phyloP scores from a whole-genome alignment of 352 stramenopile species.

The Pythium guiyangense region DNA sequence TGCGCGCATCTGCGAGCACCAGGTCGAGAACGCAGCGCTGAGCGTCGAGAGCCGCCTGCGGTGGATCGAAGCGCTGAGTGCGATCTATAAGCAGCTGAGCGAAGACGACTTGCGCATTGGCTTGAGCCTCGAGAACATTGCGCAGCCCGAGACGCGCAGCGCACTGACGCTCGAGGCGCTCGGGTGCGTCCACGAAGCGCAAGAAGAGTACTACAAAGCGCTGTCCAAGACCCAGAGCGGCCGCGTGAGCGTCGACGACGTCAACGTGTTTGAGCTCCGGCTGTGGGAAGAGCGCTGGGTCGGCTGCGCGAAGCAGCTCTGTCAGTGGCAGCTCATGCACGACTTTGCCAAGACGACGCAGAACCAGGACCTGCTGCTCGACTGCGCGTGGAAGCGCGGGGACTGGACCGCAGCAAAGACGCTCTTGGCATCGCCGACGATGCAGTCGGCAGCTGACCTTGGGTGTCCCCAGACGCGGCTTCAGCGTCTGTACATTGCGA shows the following conservation, averaged over 20 bases:
- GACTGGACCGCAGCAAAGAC: constrained; percentile 88
- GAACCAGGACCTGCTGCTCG: constrained; percentile 90
- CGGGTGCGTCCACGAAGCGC: constrained; percentile 79
- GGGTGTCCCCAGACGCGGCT: constrained; percentile 74
- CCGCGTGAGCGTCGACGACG: constrained; percentile 68
- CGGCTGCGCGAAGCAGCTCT: constrained; percentile 88
- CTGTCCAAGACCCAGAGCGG: constrained; percentile 74
- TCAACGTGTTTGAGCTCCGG: constrained; percentile 83
- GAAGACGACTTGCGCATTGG: constrained; percentile 81
- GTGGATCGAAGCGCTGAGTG: constrained; percentile 83
- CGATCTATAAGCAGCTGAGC: constrained; percentile 85
- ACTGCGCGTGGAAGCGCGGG: constrained; percentile 90
- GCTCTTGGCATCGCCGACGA: constrained; percentile 56
- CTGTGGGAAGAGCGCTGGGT: constrained; percentile 91
- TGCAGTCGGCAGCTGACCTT: constrained; percentile 56
- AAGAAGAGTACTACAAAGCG: constrained; percentile 86
- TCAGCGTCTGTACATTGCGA: constrained; percentile 86
- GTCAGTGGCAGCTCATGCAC: constrained; percentile 91
- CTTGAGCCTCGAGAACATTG: constrained; percentile 72
- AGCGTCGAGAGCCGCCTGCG: constrained; percentile 68
- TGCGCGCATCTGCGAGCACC: constrained; percentile 72
- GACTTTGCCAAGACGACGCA: constrained; percentile 90
- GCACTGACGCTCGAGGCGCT: constrained; percentile 78
- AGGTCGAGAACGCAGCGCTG: constrained; percentile 68
- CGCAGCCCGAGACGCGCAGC: constrained; percentile 63